These are phyloP conservation scores for Pelargonium nanum DNA, from an alignment of 345 rosid species.

Conservation along the genomic window DNA sequence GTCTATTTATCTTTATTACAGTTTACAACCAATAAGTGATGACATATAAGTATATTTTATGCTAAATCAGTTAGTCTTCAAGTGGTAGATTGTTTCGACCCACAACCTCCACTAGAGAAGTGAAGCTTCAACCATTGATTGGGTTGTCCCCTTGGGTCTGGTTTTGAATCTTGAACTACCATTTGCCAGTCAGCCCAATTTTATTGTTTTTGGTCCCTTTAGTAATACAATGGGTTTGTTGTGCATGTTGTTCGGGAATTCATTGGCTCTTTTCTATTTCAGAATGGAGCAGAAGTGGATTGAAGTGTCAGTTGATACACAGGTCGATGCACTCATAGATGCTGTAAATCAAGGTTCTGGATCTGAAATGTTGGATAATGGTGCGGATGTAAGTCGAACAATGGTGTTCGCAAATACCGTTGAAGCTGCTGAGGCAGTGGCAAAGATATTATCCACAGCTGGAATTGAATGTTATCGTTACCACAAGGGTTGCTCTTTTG, in stretches of 20 bases:
- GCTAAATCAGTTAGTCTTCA: too few species aligned
- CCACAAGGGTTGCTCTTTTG: conserved; percentile 74
- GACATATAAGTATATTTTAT: too few species aligned
- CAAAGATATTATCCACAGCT: conserved; percentile 60
- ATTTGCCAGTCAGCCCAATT: not conserved
- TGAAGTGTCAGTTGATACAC: conserved; percentile 72
- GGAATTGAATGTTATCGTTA: conserved; percentile 67
- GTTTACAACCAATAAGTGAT: not conserved
- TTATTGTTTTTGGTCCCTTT: not conserved
- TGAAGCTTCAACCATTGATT: too few species aligned
- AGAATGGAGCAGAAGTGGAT: conserved; percentile 82
- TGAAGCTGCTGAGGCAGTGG: conserved; percentile 82
- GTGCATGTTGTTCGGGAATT: not conserved
- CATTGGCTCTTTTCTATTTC: conserved; percentile 18
- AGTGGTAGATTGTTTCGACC: too few species aligned
- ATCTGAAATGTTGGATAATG: conserved; percentile 15
- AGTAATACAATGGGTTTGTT: not conserved
- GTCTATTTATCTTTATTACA: not conserved
- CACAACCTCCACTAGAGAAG: too few species aligned
- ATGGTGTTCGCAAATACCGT: conserved; percentile 96
- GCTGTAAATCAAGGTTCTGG: conserved; percentile 46
- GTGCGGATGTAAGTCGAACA: conserved; percentile 39
- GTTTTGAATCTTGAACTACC: too few species aligned
- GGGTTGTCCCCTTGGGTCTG: too few species aligned
- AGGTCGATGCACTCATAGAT: conserved; percentile 73